Base-by-base conservation (phyloP, 805 yeast species). In the Wickerhamomyces queroliae region DNA sequence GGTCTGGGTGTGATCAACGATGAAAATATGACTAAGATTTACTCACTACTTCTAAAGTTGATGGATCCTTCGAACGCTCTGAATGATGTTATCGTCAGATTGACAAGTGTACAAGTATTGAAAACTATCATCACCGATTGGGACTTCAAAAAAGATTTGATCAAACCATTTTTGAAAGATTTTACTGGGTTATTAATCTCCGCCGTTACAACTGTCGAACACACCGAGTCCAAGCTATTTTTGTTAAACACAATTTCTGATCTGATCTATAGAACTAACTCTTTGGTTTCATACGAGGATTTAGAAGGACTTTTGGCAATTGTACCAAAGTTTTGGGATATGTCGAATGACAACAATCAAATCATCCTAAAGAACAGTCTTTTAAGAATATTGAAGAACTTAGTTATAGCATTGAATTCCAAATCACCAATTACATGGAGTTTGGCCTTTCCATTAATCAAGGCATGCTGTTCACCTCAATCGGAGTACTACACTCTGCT, bases 301-400 rank as follows among this genome's bases (percentile, higher is more conserved):
- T 61, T 83, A 22, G 62, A 71, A 28, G 72, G 71, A 42, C 62
- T 83, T 19, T 61, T 83, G 21, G 58, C 59, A 33, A 50, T 71
- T n/a, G 69, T 90, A n/a, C 95, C 96, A 0, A 60, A 64, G 10
- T 64, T 83, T 52, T 90, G 97, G 97, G 83, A 83, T 30, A 59
- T 65, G 3, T 71, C 87, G 0, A 61, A 65, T 40, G 50, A 53
- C 22, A 50, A 65, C 5, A 64, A 63, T 38, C 72, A 71, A 33
- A 60, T 64, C 57, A 74, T 76, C 20, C 52, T 74, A 35, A 73
- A 77, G 33, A 74, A 69, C 43, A 67, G 75, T 10, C 53, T 76
- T 37, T 48, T 78, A 36, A 63, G 95, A 49, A 64, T 83, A 10
- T 61, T 84, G 41, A 74, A 72, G 45, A 74, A 77, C 48, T 56